Conservation (phyloP, 108 stramenopile species). For the Nitzschia inconspicua region DNA sequence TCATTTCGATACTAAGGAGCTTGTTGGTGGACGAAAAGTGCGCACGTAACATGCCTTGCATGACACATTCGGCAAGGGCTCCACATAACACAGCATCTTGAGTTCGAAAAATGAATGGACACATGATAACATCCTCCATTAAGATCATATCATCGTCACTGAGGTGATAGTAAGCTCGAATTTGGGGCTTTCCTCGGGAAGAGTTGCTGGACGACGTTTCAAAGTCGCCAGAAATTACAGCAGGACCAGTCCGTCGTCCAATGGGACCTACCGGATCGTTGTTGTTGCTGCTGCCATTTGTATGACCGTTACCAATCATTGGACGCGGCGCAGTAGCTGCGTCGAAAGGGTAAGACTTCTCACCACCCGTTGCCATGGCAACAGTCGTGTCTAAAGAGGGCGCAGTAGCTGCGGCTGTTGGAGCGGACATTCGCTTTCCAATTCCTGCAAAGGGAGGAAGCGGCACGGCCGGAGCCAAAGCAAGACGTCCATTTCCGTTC, state of each 20-base stretch:
- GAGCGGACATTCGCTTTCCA: constrained; percentile 39
- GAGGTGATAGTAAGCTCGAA: constrained; percentile 66
- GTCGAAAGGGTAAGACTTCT: too few species aligned
- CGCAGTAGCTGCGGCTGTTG: background rate
- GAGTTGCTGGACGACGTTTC: constrained; percentile 31
- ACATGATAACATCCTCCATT: constrained; percentile 79
- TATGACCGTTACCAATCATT: background rate
- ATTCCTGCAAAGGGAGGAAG: constrained; percentile 83
- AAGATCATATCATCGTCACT: constrained; percentile 85
- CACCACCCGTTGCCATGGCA: background rate
- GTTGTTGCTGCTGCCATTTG: background rate
- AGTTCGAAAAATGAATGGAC: constrained; percentile 79
- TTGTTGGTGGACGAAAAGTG: constrained; percentile 69
- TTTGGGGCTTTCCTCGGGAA: constrained; percentile 22
- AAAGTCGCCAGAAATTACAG: constrained; percentile 28
- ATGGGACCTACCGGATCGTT: constrained; percentile 2
- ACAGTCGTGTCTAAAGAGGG: constrained; percentile 3
- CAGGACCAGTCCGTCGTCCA: background rate
- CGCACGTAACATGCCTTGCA: constrained; percentile 81
- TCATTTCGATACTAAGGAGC: constrained; percentile 68
- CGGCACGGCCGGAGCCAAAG: constrained; percentile 54
- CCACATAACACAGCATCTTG: constrained; percentile 78
- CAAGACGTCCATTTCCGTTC: constrained; percentile 42
- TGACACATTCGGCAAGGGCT: constrained; percentile 75
- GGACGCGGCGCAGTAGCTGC: too few species aligned